These are phyloP conservation scores for Phaffia rhodozyma DNA, from an alignment of 1,284 basidiomycete genomes.

Conservation along the genomic window DNA sequence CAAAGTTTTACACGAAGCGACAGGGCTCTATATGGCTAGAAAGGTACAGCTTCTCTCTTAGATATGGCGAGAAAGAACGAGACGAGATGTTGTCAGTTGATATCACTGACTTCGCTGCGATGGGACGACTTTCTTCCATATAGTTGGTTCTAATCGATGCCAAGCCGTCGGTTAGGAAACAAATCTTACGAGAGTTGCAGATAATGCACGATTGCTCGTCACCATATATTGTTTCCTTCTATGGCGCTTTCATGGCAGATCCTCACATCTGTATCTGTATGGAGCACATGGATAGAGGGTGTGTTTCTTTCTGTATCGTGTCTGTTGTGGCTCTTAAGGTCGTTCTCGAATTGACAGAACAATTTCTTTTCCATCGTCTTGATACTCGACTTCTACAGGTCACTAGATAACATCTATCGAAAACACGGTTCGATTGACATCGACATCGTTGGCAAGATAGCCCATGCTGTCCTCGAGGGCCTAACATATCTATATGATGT, in stretches of 20 bases:
- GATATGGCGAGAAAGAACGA: neutral
- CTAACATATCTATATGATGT: slow-evolving; percentile 97
- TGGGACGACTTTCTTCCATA: neutral
- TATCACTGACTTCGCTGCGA: neutral
- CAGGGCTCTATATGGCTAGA: slow-evolving; percentile 81
- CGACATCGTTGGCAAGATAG: slow-evolving; percentile 78
- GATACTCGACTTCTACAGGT: slow-evolving; percentile 29
- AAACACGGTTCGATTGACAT: slow-evolving; percentile 80
- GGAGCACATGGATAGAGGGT: slow-evolving; percentile 79
- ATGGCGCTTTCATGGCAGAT: slow-evolving; percentile 87
- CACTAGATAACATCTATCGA: slow-evolving; percentile 82
- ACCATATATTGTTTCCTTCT: slow-evolving; percentile 88
- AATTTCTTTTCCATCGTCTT: neutral
- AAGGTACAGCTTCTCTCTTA: slow-evolving; percentile 49
- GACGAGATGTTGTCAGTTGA: neutral
- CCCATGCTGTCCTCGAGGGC: slow-evolving; percentile 82
- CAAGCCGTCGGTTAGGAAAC: slow-evolving; percentile 91
- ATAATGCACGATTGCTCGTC: slow-evolving; percentile 97
- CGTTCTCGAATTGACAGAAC: neutral
- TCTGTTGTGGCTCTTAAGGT: neutral
- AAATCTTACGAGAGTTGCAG: slow-evolving; percentile 92
- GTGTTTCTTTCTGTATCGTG: slow-evolving; percentile 18
- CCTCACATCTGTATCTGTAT: slow-evolving; percentile 99
- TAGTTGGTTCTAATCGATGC: slow-evolving; percentile 97
- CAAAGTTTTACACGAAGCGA: slow-evolving; percentile 85